phyloP scores from a whole-genome alignment of 345 rosid species.

The Lenwebbia sp. region DNA sequence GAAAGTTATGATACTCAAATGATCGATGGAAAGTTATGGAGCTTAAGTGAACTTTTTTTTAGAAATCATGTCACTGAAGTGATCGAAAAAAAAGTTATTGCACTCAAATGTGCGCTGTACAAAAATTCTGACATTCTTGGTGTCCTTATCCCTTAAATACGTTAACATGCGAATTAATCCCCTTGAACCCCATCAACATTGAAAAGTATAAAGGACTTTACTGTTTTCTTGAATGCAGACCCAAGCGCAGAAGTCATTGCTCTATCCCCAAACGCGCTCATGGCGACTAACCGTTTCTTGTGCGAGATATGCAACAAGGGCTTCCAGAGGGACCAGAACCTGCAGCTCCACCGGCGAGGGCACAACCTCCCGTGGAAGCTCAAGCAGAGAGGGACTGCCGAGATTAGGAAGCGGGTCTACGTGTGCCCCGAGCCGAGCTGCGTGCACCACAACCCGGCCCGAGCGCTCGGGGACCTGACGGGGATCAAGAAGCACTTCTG shows the following conservation, averaged over 20 bases:
- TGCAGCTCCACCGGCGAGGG: conserved; percentile 11
- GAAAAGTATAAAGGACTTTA: background rate
- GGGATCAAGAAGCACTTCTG: conserved; percentile 16
- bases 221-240: background rate
- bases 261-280: conserved; percentile 4
- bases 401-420: conserved; percentile 6
- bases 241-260: conserved; percentile 10
- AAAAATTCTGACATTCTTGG: too few relatives aligned
- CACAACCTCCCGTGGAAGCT: conserved; percentile 16
- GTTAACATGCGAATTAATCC: background rate
- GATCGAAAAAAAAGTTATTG: too few relatives aligned
- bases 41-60: too few relatives aligned
- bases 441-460: conserved; percentile 7
- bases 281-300: conserved; percentile 10
- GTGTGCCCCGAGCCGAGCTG: conserved; percentile 10
- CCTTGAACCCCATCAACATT: background rate
- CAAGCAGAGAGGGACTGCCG: background rate
- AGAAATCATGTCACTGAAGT: too few relatives aligned
- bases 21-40: too few relatives aligned
- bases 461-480: conserved; percentile 5
- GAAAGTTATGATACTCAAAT: too few relatives aligned
- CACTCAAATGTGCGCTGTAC: too few relatives aligned
- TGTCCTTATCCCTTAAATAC: background rate
- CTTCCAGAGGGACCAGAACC: conserved; percentile 16
- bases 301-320: conserved; percentile 16